Evolutionary conservation across 352 stramenopile genomes (phyloP), one percentile per base, ranked within the genome.

Genomic region (Globisporangium cystogenes): DNA sequence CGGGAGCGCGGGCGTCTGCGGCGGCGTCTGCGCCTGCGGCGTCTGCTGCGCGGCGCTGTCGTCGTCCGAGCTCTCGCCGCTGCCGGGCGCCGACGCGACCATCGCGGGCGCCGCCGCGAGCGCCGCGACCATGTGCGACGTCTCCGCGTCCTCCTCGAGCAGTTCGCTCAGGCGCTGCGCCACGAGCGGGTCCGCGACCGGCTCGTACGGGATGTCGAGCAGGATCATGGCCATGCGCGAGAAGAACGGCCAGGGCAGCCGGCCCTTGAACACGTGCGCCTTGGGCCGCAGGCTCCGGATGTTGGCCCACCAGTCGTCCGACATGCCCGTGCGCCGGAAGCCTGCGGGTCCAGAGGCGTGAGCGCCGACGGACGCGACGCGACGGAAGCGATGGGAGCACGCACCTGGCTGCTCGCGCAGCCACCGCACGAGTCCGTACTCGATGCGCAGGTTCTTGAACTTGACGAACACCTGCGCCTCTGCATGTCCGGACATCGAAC

Each of bases 381-480:
- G n/a, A n/a, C n/a, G n/a, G n/a, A n/a, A n/a, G n/a, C n/a, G n/a
- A n/a, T 21, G 26, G 11, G 29, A 33, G 40, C 3, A 16, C 24
- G 39, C 35, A 65, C 62, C 62, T 59, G 71, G 67, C 42, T 82
- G 74, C 35, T 59, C 48, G 11, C 53, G 60, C 7, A 86, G 62
- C 74, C 74, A 86, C 41, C 64, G 65, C 26, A 75, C 51, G 51
- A 81, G 64, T 6, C 57, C 55, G 65, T 81, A 86, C 23, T 81
- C 74, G 43, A 64, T 69, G 57, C 74, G 74, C 26, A 86, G 51
- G 62, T 86, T 86, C 63, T 86, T 86, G 47, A 82, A 72, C 62
- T 86, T 86, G 57, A 82, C 74, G 7, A 67, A 65, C 49, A 86
- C 65, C 51, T 86, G 74, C 41, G 51, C 67, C 56, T 83, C 74